Evolutionary conservation across 257 asterid species (phyloP), one percentile per base, ranked within the genome.

Genomic region (Scutellaria baicalensis): DNA sequence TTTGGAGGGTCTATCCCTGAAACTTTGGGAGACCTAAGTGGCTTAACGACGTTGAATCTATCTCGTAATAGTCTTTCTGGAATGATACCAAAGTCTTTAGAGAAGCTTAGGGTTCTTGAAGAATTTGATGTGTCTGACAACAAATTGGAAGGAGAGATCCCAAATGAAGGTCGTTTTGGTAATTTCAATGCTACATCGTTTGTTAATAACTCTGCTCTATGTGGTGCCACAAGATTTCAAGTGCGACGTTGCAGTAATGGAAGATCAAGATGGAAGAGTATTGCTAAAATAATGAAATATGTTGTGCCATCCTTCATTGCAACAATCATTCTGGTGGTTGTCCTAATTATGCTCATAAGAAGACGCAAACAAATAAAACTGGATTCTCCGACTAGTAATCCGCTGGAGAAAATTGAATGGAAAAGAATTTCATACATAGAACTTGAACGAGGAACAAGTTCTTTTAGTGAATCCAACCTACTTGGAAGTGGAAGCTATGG

Each of bases 61-160:
- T 45, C 70, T 3, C 9, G 0, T n/a, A 64, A 64, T 48, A 6
- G 33, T 16, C 47, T 64, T 4, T 64, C 59, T 47, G 70, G 70
- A 47, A 5, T 31, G 47, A 65, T 65, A 4, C 70, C 70, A 16
- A 2, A 3, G 6, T 9, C 36, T 9, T 65, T 65, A 0, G 35
- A 47, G 9, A 7, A 64, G 1, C 70, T 64, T 33, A 1, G 16
- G 0, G 8, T 4, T 8, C 59, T 64, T 6, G 9, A 47, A 2
- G 14, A 14, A 14, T 48, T 64, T 10, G 49, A 64, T 33, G 59
- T 64, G 8, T 64, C 70, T 21, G 31, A 64, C 35, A 64, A 64
- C 47, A 35, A n/a, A 48, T 9, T 64, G 59, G 59, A 64, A 48
- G 70, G 70, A 6, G 55, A 65, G 70, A 65, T 65, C 35, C 70